These are phyloP conservation scores for Dioszegia hungarica DNA, from an alignment of 768 basidiomycete genomes.

Conservation along the genomic window DNA sequence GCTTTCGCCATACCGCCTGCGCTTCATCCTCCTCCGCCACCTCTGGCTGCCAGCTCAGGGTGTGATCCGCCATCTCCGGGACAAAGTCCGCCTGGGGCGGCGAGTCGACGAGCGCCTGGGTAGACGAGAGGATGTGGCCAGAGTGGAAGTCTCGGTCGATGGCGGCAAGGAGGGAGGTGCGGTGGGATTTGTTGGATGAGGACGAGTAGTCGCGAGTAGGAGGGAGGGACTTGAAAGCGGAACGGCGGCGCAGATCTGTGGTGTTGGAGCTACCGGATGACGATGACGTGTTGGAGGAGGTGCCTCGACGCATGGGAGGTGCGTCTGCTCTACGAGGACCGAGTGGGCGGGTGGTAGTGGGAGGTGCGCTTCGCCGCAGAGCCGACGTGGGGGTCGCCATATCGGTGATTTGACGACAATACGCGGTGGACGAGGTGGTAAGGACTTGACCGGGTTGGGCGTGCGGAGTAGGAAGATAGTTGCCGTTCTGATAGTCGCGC, in stretches of 20 bases:
- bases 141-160: not conserved
- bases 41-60: conserved; percentile 17
- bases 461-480: not conserved
- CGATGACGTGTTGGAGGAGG: not conserved
- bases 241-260: conserved; percentile 3
- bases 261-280: not conserved
- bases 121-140: not conserved
- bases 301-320: not conserved
- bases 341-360: too few species aligned
- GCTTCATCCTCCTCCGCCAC: conserved; percentile 4
- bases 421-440: not conserved
- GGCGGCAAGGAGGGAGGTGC: not conserved
- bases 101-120: not conserved
- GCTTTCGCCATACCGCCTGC: conserved; percentile 15
- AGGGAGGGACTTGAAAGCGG: conserved; percentile 7
- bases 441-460: conserved; percentile 1
- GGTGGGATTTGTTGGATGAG: not conserved
- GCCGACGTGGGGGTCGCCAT: too few species aligned
- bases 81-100: conserved; percentile 3
- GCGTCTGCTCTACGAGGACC: not conserved
- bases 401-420: conserved; percentile 1
- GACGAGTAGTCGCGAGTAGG: conserved; percentile 6
- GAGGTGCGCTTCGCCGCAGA: too few species aligned
- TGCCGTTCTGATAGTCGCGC: not conserved
- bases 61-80: not conserved